Evolutionary conservation across 176 grass and related monocot species (phyloP).

Genomic region (Oropetium thomaeum): DNA sequence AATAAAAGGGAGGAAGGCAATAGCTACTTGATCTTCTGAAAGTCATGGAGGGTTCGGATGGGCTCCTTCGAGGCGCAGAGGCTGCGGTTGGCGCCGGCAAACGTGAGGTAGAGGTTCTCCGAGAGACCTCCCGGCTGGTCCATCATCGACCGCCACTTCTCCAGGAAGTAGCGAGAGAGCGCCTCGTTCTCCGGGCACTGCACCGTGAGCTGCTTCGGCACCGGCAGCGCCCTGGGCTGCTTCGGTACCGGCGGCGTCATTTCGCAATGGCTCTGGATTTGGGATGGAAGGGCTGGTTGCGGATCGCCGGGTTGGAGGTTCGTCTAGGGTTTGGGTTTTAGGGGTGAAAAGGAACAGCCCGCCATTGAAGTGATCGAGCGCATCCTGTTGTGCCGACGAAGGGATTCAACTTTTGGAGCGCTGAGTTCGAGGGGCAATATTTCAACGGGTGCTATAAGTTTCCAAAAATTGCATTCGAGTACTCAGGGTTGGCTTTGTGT

Average conservation of each 20-base stretch:
- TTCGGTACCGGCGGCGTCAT: constrained; percentile 29
- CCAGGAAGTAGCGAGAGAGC: constrained; percentile 49
- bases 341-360: background rate
- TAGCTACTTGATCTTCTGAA: constrained; percentile 59
- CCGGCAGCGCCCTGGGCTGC: background rate
- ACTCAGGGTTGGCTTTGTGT: background rate
- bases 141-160: too few species aligned
- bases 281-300: background rate
- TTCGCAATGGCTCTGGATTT: background rate
- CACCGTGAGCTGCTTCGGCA: constrained; percentile 46
- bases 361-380: background rate
- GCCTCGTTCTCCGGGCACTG: constrained; percentile 63
- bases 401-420: too few species aligned
- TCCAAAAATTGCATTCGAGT: background rate
- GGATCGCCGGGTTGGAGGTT: constrained; percentile 1
- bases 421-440: background rate
- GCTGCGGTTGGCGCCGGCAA: constrained; percentile 50
- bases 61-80: constrained; percentile 65
- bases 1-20: background rate
- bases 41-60: constrained; percentile 57
- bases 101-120: constrained; percentile 29
- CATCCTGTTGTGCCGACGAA: too few species aligned
- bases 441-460: background rate
- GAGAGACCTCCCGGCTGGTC: too few species aligned
- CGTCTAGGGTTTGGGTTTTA: background rate